Evolutionary conservation across 345 rosid species (phyloP).

Genomic region (Salix exigua): DNA sequence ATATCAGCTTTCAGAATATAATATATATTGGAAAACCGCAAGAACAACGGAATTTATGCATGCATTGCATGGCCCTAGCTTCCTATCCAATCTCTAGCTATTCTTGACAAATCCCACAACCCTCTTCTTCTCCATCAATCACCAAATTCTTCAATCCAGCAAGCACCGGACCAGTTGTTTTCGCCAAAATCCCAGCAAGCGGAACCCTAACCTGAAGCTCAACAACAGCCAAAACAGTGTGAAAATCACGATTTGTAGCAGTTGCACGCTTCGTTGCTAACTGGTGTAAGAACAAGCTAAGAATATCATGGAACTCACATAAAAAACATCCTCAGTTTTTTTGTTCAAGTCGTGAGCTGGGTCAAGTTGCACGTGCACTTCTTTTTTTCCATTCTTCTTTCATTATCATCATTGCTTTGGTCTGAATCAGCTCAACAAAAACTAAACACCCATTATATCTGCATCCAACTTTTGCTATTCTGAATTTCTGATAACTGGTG

Average conservation of each 20-base stretch:
- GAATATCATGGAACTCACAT: too few relatives aligned
- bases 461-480: neutral
- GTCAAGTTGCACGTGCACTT: neutral
- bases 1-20: too few relatives aligned
- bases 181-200: neutral
- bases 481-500: neutral
- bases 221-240: neutral
- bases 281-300: neutral
- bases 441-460: neutral
- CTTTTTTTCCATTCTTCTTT: neutral
- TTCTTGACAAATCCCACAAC: slow-evolving; percentile 8
- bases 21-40: neutral
- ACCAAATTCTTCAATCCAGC: neutral
- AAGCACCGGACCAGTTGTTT: neutral
- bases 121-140: neutral
- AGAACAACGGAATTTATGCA: slow-evolving; percentile 1
- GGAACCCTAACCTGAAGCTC: neutral
- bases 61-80: slow-evolving; percentile 8
- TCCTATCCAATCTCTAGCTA: neutral
- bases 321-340: neutral
- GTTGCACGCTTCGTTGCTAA: slow-evolving; percentile 1
- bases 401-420: neutral
- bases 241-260: neutral
- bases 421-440: neutral
- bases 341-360: neutral